Evolutionary conservation across 306 rosid species (phyloP), one percentile per base, ranked within the genome.

Genomic region (Luffa aegyptiaca): DNA sequence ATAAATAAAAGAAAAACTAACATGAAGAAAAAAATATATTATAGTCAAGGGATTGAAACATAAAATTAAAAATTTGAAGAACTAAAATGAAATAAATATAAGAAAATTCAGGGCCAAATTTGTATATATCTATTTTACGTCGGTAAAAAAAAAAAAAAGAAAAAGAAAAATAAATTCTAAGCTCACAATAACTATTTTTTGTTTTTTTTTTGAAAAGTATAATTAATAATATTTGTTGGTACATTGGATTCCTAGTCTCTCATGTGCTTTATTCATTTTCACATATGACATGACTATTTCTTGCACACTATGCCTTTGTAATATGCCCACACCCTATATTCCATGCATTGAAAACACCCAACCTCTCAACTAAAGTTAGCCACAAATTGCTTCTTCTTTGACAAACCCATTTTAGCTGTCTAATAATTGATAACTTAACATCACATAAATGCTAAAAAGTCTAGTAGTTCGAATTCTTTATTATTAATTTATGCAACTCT

Each of bases 191-290:
- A 53, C 13, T 8, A n/a, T 6, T 58, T 8, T 11, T 26, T 26
- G 31, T 26, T 26, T 26, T 26, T 26, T 26, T 26, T 26, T 26
- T 26, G 31, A 26, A 26, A 26, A 1, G 7, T 26, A 65, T 6
- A 37, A 37, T 65, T 37, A 65, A 39, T 66, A 16, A 0, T 37
- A 17, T 39, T 33, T 35, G 46, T 75, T 52, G 63, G 48, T 51
- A 52, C 78, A 52, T 75, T 52, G 78, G 78, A 75, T 75, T 75
- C 63, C 48, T 51, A 52, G 63, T 33, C 48, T 75, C 31, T 75
- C 46, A 75, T 49, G 35, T 73, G 77, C 21, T 35, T 51, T 52
- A 52, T 49, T 13, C 6, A 33, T 17, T 14, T 51, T 51, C 46
- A 72, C 59, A 48, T 48, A 48, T 13, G 59, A 72, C 77, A 72